These are phyloP conservation scores for Lactarius akahatsu DNA, from an alignment of 768 basidiomycete genomes.

Conservation along the genomic window DNA sequence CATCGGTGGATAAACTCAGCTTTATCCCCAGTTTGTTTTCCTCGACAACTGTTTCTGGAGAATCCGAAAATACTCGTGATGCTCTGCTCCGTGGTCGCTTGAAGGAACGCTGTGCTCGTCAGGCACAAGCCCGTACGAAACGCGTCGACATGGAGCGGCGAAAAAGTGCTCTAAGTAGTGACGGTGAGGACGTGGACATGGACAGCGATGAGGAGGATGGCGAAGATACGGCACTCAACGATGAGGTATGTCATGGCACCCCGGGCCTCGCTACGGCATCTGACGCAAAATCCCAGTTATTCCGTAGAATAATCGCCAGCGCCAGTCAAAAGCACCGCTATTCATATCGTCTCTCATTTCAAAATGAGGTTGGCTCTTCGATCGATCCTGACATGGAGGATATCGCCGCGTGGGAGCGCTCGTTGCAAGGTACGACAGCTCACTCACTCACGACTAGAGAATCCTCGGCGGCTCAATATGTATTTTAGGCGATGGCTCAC, in stretches of 20 bases:
- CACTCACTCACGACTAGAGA: background rate
- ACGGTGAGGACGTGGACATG: slow-evolving; percentile 30
- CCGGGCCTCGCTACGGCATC: background rate
- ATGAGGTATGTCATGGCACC: slow-evolving; percentile 30
- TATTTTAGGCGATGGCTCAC: background rate
- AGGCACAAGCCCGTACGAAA: slow-evolving; percentile 29
- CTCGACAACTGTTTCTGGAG: background rate
- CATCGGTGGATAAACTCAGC: background rate
- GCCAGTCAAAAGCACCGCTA: slow-evolving; percentile 50
- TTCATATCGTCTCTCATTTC: slow-evolving; percentile 61
- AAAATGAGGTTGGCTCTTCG: slow-evolving; percentile 69
- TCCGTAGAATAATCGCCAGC: slow-evolving; percentile 61
- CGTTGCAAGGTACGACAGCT: slow-evolving; percentile 43
- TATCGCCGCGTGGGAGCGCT: slow-evolving; percentile 56
- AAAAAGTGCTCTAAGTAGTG: slow-evolving; percentile 28
- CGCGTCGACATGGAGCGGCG: slow-evolving; percentile 23
- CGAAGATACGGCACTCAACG: slow-evolving; percentile 29
- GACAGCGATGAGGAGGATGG: slow-evolving; percentile 26
- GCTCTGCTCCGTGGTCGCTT: slow-evolving; percentile 32
- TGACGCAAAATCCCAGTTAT: slow-evolving; percentile 47
- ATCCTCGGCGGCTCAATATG: background rate
- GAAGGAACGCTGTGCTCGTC: slow-evolving; percentile 31
- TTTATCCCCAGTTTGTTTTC: background rate
- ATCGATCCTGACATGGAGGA: slow-evolving; percentile 75
- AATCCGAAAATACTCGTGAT: slow-evolving; percentile 25